Base-by-base conservation (phyloP, 176 grass and related monocot species). In the Carex littledalei region DNA sequence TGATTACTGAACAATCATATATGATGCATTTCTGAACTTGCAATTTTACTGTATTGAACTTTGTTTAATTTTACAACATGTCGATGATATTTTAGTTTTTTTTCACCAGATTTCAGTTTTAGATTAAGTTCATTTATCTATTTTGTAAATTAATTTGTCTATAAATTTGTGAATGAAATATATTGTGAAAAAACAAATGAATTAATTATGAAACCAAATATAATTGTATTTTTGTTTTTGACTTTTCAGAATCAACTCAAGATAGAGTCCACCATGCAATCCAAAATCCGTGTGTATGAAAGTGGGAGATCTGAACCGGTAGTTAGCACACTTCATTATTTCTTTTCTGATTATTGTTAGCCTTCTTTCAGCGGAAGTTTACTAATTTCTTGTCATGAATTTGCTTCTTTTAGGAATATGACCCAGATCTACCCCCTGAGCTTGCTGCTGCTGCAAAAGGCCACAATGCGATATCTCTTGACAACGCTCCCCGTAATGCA, bases 341-440 rank as follows among this genome's bases (percentile, higher is more conserved):
- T 84, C 18, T 73, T 45, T 58, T 76, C 32, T 81, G 35, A 73
- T 69, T 90, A 63, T 12, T 56, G 37, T 12, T 15, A 54, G 62
- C 24, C 62, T 21, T 49, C 47, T 26, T 64, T 53, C 10, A 43
- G 13, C 7, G 60, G 81, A 59, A 73, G 29, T 83, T 50, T 16
- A 73, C 26, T 69, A 59, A 50, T 85, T 59, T 77, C 49, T 32
- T 88, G 15, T 89, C 71, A 58, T 56, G 26, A 67, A 2, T 74
- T 88, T 85, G 13, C 29, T 84, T 87, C 63, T 90, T 87, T 87
- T 84, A 99, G 97, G 93, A 90, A 50, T 99, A 89, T 7, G 97
- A 99, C 85, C 97, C 97, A 87, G 97, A 99, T 94, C 86, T 99
- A 86, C 97, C 97, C 39, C 97, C 97, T 24, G 97, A 99, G 86